Evolutionary conservation across 2,329 filamentous ascomycete genomes (phyloP), one percentile per base, ranked within the genome.

Genomic region (Clarireedia sp.): DNA sequence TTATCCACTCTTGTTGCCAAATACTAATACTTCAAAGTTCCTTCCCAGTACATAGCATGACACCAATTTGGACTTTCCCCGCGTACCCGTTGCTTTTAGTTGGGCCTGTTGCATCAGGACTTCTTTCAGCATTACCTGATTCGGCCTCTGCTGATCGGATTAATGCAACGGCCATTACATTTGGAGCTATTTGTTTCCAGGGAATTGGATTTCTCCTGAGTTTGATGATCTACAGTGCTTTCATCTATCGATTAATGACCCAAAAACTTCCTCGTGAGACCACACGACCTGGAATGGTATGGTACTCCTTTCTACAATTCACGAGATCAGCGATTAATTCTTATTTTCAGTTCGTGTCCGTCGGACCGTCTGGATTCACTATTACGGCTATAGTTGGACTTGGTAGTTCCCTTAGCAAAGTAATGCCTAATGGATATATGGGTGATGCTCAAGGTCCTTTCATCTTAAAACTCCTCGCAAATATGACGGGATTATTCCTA

Each of bases 241-340:
- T 91, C 67, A 81, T 95, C 49, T 94, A 94, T 68, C 82, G 89
- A 29, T 77, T 95, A 26, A 94, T 94, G 89, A 92, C 89, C 0
- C 87, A 92, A 66, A 94, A 94, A 64, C 75, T 95, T 0, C 89
- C 89, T 0, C 78, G 81, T 54, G 89, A 92, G 65, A 83, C 79
- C 43, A 78, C 89, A 19, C 80, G 89, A 10, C 89, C 89, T 0
- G 89, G 86, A 64, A 90, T 95, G 57, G 75, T 77, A 63, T 59
- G 71, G 21, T 36, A 1, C 29, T 19, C 17, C 17, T 12, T 1
- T 43, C n/a, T 37, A 5, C 19, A 5, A 21, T 54, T 54, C 21
- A 58, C 60, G 23, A 62, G 36, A 26, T 5, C 29, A 29, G 1
- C 14, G 2, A 5, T 10, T 40, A 8, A 48, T 45, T 24, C 17